Evolutionary conservation across 2,329 filamentous ascomycete species (phyloP).

Genomic region (Capronia epimyces): DNA sequence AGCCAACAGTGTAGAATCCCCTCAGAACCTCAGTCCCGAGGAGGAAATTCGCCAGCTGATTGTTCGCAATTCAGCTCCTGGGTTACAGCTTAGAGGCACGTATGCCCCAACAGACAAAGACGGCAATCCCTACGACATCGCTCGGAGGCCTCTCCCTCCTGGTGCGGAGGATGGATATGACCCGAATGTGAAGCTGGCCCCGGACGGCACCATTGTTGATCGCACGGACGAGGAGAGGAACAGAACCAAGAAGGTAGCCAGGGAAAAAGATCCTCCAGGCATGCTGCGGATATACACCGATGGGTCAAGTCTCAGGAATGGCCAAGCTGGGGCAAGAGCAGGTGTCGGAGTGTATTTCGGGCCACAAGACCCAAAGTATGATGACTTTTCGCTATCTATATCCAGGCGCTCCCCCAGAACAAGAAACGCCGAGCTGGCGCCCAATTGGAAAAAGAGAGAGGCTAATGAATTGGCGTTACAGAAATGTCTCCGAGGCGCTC

Average conservation of each 20-base stretch:
- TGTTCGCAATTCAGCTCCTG: slow-evolving; percentile 32
- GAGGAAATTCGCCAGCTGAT: slow-evolving; percentile 27
- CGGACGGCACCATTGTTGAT: slow-evolving; percentile 51
- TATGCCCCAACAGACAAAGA: slow-evolving; percentile 38
- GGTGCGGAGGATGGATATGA: slow-evolving; percentile 60
- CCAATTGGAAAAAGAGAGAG: slow-evolving; percentile 8
- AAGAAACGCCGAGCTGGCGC: slow-evolving; percentile 6
- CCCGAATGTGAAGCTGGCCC: slow-evolving; percentile 51
- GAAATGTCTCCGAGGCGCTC: slow-evolving; percentile 71
- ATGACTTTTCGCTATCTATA: slow-evolving; percentile 16
- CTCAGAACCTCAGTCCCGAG: slow-evolving; percentile 19
- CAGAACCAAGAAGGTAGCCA: slow-evolving; percentile 42
- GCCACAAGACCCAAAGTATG: slow-evolving; percentile 51
- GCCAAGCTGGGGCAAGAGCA: slow-evolving; percentile 49
- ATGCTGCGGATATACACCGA: slow-evolving; percentile 60
- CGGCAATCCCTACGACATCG: slow-evolving; percentile 45
- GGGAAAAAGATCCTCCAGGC: slow-evolving; percentile 41
- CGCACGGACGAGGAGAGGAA: slow-evolving; percentile 50
- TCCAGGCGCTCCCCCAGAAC: slow-evolving; percentile 10
- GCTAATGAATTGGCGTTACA: slow-evolving; percentile 35
- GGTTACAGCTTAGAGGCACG: slow-evolving; percentile 38
- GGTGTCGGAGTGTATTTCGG: slow-evolving; percentile 63
- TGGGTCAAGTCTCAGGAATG: slow-evolving; percentile 57
- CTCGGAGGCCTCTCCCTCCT: slow-evolving; percentile 50
- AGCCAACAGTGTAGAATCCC: slow-evolving; percentile 13